These are phyloP conservation scores for Cucurbita ficifolia DNA, from an alignment of 306 rosid species.

Conservation along the genomic window DNA sequence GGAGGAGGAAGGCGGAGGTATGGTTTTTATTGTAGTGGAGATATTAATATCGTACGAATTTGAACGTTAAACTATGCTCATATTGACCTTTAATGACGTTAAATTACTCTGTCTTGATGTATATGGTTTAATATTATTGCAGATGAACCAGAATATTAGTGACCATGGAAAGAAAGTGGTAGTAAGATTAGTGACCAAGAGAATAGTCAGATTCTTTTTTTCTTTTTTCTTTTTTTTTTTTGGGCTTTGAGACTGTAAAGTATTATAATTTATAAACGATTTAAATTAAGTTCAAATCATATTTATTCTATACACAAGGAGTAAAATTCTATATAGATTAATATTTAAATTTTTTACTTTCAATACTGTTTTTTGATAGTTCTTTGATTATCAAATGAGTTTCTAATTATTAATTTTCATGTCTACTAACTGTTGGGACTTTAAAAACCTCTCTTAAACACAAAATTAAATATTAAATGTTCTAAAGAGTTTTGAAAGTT, in stretches of 20 bases:
- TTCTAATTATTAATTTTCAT: too few species aligned
- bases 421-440: too few species aligned
- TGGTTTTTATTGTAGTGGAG: neutral
- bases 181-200: neutral
- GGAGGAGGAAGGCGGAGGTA: slow-evolving; percentile 13
- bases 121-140: neutral
- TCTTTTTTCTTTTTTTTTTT: neutral
- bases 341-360: neutral
- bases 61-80: neutral
- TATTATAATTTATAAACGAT: neutral
- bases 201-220: too few species aligned
- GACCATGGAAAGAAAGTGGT: neutral
- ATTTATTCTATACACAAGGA: neutral
- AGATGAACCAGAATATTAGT: slow-evolving; percentile 7
- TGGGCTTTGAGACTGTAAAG: neutral
- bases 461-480: too few species aligned
- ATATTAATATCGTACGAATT: neutral
- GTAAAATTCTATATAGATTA: neutral
- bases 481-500: too few species aligned
- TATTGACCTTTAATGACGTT: too few species aligned
- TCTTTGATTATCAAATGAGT: neutral
- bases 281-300: neutral
- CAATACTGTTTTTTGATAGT: neutral
- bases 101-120: neutral
- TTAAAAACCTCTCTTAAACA: too few species aligned